phyloP scores from a whole-genome alignment of 768 basidiomycete species.

The Obba rivulosa region DNA sequence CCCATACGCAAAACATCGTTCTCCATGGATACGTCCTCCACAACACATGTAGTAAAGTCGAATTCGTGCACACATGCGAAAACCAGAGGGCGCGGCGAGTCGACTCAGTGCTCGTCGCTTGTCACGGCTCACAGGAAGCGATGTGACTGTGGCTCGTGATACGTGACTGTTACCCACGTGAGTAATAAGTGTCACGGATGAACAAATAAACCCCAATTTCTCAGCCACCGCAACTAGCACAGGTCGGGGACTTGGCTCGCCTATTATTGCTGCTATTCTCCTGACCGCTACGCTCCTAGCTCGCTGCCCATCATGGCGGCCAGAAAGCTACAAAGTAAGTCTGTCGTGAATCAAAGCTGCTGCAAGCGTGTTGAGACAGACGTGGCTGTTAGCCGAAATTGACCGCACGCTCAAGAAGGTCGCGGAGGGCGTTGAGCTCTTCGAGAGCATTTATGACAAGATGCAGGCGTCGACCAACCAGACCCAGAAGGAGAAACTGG shows the following conservation, averaged over 20 bases:
- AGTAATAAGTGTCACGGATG: slow-evolving; percentile 6
- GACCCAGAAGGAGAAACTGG: slow-evolving; percentile 98
- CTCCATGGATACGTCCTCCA: too few relatives aligned
- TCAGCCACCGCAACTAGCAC: too few relatives aligned
- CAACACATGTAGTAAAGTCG: too few relatives aligned
- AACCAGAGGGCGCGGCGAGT: too few relatives aligned
- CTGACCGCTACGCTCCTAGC: slow-evolving; percentile 10
- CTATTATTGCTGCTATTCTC: slow-evolving; percentile 1
- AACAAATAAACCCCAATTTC: slow-evolving; percentile 9
- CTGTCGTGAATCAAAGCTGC: neutral
- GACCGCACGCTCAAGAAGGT: slow-evolving; percentile 99
- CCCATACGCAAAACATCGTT: too few relatives aligned
- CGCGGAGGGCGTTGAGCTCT: slow-evolving; percentile 89
- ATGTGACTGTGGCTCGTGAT: too few relatives aligned
- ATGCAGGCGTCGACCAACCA: slow-evolving; percentile 95
- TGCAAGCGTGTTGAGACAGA: neutral
- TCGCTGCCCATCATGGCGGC: slow-evolving; percentile 65
- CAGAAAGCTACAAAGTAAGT: slow-evolving; percentile 80
- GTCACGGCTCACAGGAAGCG: too few relatives aligned
- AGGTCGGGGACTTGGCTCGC: too few relatives aligned
- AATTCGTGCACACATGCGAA: too few relatives aligned
- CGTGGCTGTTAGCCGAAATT: slow-evolving; percentile 75
- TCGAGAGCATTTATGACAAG: slow-evolving; percentile 96
- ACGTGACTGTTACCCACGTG: slow-evolving; percentile 9
- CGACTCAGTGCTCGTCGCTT: too few relatives aligned